These are phyloP conservation scores for Hericium coralloides DNA, from an alignment of 768 basidiomycete genomes.

Conservation along the genomic window DNA sequence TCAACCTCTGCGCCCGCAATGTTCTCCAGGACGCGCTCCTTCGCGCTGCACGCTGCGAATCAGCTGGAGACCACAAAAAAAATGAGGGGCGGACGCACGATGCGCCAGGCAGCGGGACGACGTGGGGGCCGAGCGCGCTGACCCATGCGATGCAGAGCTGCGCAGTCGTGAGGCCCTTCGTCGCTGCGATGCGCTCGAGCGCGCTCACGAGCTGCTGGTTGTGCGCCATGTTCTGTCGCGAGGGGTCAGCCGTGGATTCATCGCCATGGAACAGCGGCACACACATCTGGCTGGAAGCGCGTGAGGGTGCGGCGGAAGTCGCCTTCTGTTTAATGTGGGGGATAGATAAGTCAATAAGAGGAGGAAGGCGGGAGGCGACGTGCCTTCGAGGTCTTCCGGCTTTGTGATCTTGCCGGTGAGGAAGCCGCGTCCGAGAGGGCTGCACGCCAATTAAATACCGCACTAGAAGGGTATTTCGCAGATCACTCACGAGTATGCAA, in stretches of 20 bases:
- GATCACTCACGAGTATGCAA: constrained; percentile 46
- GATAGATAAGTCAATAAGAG: neutral
- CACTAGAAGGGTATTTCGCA: neutral
- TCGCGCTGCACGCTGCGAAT: constrained; percentile 17
- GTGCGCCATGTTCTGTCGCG: constrained; percentile 27
- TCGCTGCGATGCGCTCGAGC: constrained; percentile 30
- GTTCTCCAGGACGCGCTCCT: constrained; percentile 33
- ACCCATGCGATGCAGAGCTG: constrained; percentile 35
- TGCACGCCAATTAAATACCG: constrained; percentile 13
- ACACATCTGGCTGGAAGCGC: constrained; percentile 30
- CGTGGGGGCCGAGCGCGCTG: constrained; percentile 23
- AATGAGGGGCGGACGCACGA: constrained; percentile 20
- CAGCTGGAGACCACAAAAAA: neutral
- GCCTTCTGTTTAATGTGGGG: constrained; percentile 21
- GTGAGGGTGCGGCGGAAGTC: constrained; percentile 25
- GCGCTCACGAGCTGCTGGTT: constrained; percentile 35
- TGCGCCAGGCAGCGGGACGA: constrained; percentile 40
- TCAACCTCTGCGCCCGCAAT: constrained; percentile 29
- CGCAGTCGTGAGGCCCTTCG: constrained; percentile 32
- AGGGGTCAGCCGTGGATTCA: constrained; percentile 7
- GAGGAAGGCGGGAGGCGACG: neutral
- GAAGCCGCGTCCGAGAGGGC: constrained; percentile 46
- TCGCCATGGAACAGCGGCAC: neutral
- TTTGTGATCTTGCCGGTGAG: constrained; percentile 42
- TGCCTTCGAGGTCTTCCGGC: constrained; percentile 23